These are phyloP conservation scores for Candida tibetensis DNA, from an alignment of 805 yeast species.

Conservation along the genomic window DNA sequence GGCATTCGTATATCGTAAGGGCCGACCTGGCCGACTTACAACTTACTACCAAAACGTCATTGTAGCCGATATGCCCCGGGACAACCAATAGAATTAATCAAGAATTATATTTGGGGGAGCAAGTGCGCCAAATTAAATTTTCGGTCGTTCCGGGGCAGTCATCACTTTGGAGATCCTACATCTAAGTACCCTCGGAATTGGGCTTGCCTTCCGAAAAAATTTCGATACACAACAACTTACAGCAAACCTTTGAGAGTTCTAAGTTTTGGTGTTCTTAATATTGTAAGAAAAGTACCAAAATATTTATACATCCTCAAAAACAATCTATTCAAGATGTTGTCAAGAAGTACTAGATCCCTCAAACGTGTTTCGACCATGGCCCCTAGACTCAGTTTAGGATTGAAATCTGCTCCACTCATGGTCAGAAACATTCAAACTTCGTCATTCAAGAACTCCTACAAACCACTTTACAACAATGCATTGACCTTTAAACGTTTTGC, in stretches of 20 bases:
- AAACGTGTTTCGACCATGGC: slow-evolving; percentile 23
- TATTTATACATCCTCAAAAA: too few species aligned
- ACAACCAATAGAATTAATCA: slow-evolving; percentile 4
- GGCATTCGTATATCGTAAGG: too few species aligned
- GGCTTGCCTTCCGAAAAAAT: not conserved
- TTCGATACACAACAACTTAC: not conserved
- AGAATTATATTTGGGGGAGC: too few species aligned
- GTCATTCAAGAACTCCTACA: slow-evolving; percentile 9
- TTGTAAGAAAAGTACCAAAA: too few species aligned
- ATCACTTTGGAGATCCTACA: not conserved
- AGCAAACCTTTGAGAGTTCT: not conserved
- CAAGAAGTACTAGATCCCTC: slow-evolving; percentile 30
- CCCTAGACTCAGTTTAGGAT: slow-evolving; percentile 11
- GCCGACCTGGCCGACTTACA: too few species aligned
- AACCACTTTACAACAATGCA: slow-evolving; percentile 5
- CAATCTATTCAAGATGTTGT: slow-evolving; percentile 23
- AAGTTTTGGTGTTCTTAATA: too few species aligned
- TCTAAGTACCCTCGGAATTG: not conserved
- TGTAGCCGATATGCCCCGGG: slow-evolving; percentile 5
- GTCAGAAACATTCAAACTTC: slow-evolving; percentile 16
- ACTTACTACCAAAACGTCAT: too few species aligned
- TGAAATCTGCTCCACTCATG: slow-evolving; percentile 13
- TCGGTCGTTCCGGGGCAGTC: slow-evolving; percentile 22
- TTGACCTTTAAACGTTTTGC: slow-evolving; percentile 27
- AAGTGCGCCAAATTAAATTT: slow-evolving; percentile 17